phyloP scores from a whole-genome alignment of 768 basidiomycete genomes.

The Pleurotus sapidus region DNA sequence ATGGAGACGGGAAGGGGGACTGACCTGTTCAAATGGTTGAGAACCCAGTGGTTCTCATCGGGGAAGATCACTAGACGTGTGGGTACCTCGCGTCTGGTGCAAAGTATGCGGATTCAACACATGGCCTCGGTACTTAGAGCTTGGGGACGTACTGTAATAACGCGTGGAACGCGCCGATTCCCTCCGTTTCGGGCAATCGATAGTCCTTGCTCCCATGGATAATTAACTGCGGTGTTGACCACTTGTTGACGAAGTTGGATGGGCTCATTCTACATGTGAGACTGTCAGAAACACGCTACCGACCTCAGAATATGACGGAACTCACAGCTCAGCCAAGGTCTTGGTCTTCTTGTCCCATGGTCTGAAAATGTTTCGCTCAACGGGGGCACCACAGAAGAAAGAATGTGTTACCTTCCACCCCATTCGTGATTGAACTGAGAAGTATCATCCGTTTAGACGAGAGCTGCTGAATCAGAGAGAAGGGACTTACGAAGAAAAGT shows the following conservation, averaged over 20 bases:
- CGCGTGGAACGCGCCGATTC: constrained; percentile 83
- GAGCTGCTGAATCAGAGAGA: not conserved
- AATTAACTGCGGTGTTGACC: constrained; percentile 82
- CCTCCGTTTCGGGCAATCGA: constrained; percentile 81
- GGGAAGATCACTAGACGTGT: constrained; percentile 83
- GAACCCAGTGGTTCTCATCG: constrained; percentile 91
- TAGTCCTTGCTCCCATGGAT: constrained; percentile 91
- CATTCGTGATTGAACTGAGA: constrained; percentile 82
- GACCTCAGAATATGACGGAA: not conserved
- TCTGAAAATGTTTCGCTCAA: constrained; percentile 16
- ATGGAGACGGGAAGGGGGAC: constrained; percentile 10
- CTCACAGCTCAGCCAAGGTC: constrained; percentile 55
- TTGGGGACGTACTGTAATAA: constrained; percentile 63
- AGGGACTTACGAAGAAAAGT: constrained; percentile 73
- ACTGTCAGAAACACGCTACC: not conserved
- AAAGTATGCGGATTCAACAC: not conserved
- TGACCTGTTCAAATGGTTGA: constrained; percentile 75
- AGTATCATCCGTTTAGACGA: not conserved
- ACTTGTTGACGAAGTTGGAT: constrained; percentile 75
- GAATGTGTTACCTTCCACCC: constrained; percentile 50
- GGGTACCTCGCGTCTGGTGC: constrained; percentile 59
- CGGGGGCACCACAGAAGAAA: too few species aligned
- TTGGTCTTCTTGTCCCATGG: constrained; percentile 69
- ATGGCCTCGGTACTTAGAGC: not conserved
- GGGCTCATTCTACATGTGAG: constrained; percentile 61